Evolutionary conservation across 345 rosid species (phyloP), one percentile per base, ranked within the genome.

Genomic region (Brassica carinata): DNA sequence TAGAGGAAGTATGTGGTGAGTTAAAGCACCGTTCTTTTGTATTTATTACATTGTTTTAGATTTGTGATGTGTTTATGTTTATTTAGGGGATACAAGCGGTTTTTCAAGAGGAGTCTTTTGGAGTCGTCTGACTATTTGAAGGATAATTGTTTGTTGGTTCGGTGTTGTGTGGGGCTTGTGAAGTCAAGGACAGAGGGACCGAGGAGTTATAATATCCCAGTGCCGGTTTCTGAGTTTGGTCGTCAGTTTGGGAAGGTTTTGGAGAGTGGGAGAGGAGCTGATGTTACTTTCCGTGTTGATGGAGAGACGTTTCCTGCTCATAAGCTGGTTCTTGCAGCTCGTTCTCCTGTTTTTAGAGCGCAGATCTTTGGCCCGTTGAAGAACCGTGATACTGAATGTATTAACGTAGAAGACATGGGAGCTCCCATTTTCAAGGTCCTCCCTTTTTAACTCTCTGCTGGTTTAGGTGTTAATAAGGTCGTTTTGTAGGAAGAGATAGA

Each of bases 1-100:
- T 67, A 83, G 94, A 6, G 94, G 97, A 62, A 90, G 94, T 67
- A 90, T 92, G 97, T 92, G 97, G 97, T 92, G 69, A 85, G 63
- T 40, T 40, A 31, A 48, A 23, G 26, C 17, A 8, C 17, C 61
- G 0, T 6, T 10, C 61, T 55, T 40, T 40, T 33, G 7, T 33
- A 1, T 33, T 27, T 27, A 27, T 27, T 0, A 27, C 13, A 43
- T 43, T 48, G 15, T 48, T 1, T 40, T 40, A 27, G 10, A 9
- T 10, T 29, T 29, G n/a, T 43, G 51, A 5, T 51, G 58, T 14
- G 14, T 1, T 51, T 38, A 7, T 64, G 13, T 74, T 36, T 55
- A 61, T 33, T 27, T 85, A 93, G 98, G 98, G 98, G 98, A 31
- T 91, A 91, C 83, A 91, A 91, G 64, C 91, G 93, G 18, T 93